Evolutionary conservation across 2,329 filamentous ascomycete species (phyloP).

Genomic region (Penicillium olsonii): DNA sequence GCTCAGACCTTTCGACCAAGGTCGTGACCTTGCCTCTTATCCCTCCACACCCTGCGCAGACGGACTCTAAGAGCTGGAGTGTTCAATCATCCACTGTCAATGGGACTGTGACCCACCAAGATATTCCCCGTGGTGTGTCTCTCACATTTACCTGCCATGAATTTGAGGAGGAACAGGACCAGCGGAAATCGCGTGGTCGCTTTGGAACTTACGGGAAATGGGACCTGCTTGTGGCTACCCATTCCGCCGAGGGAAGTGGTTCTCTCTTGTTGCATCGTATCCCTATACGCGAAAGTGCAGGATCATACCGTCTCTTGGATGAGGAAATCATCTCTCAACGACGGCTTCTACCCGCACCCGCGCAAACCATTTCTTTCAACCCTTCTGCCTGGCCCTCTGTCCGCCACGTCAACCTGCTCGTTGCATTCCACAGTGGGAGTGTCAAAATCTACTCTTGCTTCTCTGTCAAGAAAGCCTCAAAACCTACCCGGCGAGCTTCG

Average conservation of each 20-base stretch:
- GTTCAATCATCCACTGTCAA: slow-evolving; percentile 52
- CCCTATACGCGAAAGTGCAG: slow-evolving; percentile 33
- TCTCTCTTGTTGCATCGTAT: slow-evolving; percentile 49
- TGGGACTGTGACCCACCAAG: slow-evolving; percentile 51
- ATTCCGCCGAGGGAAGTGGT: slow-evolving; percentile 48
- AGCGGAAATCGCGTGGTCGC: slow-evolving; percentile 32
- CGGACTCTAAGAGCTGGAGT: slow-evolving; percentile 38
- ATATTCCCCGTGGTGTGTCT: slow-evolving; percentile 52
- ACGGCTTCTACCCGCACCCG: slow-evolving; percentile 51
- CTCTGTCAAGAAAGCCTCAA: slow-evolving; percentile 32
- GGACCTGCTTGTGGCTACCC: slow-evolving; percentile 49
- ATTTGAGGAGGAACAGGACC: slow-evolving; percentile 30
- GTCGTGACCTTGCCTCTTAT: slow-evolving; percentile 57
- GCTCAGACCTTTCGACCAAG: slow-evolving; percentile 58
- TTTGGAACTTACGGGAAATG: slow-evolving; percentile 33
- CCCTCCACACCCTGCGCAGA: slow-evolving; percentile 50
- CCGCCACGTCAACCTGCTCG: slow-evolving; percentile 57
- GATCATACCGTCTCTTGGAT: slow-evolving; percentile 31
- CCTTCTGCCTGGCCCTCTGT: slow-evolving; percentile 54
- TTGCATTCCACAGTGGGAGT: slow-evolving; percentile 56
- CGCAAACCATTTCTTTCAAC: slow-evolving; percentile 56
- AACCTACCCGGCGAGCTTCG: slow-evolving; percentile 29
- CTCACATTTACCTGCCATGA: slow-evolving; percentile 55
- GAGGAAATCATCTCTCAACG: slow-evolving; percentile 48
- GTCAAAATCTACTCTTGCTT: slow-evolving; percentile 61